Base-by-base conservation (phyloP, 1,139 yeast species). In the Taiozyma sp. region DNA sequence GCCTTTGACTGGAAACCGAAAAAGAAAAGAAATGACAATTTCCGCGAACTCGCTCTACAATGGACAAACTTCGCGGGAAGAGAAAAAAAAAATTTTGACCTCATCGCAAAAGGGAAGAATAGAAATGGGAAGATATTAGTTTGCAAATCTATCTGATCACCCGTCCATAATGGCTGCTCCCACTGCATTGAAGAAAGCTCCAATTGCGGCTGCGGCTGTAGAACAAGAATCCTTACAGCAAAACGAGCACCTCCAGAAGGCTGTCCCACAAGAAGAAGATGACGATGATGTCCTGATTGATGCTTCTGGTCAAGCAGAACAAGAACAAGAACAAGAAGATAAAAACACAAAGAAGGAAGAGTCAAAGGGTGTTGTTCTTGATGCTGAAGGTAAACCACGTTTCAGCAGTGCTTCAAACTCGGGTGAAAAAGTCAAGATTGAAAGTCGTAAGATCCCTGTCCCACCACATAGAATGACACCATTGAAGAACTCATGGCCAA, bases 381-480 rank as follows among this genome's bases (percentile, higher is more conserved):
- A 91, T 69, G 91, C 87, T 57, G 81, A 82, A 54, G 99, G 98
- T 44, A 87, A 88, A 62, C 98, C 98, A 46, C 82, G 85, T 62
- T 93, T 93, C 65, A 76, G 85, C 34, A 81, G 95, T 6, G 95
- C 91, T 30, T 75, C 84, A 16, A 76, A 78, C 53, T 66, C 84
- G 4, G 80, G 81, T n/a, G 77, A 75, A 71, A 80, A 79, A 57
- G 95, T 89, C 39, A 88, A 88, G 68, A 74, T 84, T 53, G 97
- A 90, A 68, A 77, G 85, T 52, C 80, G 98, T 72, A 90, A 90
- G 65, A 88, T 95, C 14, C 81, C 95, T 9, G 95, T 93, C 37
- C 99, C 99, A 40, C 98, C 97, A 34, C 98, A 93, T 68, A 80
- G 99, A 75, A 85, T 93, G 89, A 79, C 95, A 1, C 98, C 99